phyloP scores from a whole-genome alignment of 2,329 filamentous ascomycete genomes.

The Verticillium nubilum region DNA sequence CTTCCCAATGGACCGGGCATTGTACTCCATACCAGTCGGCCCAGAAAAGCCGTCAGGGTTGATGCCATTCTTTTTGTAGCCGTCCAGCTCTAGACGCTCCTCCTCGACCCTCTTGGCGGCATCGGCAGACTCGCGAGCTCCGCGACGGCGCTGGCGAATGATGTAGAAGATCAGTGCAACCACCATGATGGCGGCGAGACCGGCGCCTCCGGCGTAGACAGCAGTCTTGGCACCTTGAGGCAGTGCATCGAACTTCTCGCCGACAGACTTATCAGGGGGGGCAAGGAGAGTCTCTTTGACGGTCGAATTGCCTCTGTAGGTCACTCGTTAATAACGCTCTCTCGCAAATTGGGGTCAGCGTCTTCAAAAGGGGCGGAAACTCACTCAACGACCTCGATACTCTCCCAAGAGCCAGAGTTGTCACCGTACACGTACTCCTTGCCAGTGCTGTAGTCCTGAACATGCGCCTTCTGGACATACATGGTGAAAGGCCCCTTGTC shows the following conservation, averaged over 20 bases:
- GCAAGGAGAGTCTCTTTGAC: slow-evolving; percentile 37
- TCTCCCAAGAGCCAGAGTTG: slow-evolving; percentile 54
- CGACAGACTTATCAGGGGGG: slow-evolving; percentile 34
- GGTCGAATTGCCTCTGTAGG: slow-evolving; percentile 50
- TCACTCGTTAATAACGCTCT: slow-evolving; percentile 11
- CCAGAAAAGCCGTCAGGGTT: slow-evolving; percentile 40
- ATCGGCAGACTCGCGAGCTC: slow-evolving; percentile 42
- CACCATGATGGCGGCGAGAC: slow-evolving; percentile 35
- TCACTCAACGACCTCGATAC: slow-evolving; percentile 54
- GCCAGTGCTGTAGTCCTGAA: slow-evolving; percentile 56
- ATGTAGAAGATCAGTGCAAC: slow-evolving; percentile 44
- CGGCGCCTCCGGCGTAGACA: slow-evolving; percentile 44
- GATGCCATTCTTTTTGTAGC: slow-evolving; percentile 40
- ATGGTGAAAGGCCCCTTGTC: slow-evolving; percentile 63
- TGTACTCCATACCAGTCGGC: slow-evolving; percentile 29
- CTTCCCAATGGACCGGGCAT: slow-evolving; percentile 16
- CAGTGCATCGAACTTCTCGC: slow-evolving; percentile 50
- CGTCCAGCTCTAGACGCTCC: slow-evolving; percentile 46
- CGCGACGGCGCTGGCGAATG: slow-evolving; percentile 47
- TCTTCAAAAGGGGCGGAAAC: slow-evolving; percentile 17
- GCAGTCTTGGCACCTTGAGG: slow-evolving; percentile 43
- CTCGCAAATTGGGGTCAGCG: neutral
- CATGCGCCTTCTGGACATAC: slow-evolving; percentile 57
- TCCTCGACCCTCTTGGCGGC: slow-evolving; percentile 37
- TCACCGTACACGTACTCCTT: slow-evolving; percentile 63